Base-by-base conservation (phyloP, 306 rosid species). In the Vigna radiata region DNA sequence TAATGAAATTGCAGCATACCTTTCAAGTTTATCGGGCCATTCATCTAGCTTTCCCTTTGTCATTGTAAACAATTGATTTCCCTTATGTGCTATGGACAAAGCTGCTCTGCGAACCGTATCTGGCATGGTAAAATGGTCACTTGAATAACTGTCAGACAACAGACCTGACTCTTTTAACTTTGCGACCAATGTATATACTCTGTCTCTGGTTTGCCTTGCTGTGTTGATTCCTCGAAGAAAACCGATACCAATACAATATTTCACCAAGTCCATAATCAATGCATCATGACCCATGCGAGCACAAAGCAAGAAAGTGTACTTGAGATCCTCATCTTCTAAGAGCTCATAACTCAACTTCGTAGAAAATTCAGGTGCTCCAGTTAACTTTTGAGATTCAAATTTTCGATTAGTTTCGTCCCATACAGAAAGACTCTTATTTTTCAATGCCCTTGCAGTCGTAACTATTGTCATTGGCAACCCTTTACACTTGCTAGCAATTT, bases 231-330 rank as follows among this genome's bases (percentile, higher is more conserved):
- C 69, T 36, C 1, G 14, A 36, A 62, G 47, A 0, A 37, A 16
- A 36, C 48, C 69, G 4, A 63, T 1, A 63, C 27, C 69, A 8
- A 63, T n/a, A 27, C 27, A 63, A 3, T 63, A 63, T 63, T 25
- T 63, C 9, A 63, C 69, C 25, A 63, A 36, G 69, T 63, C 69
- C 5, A 8, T 17, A 63, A 63, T 63, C 37, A 37, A n/a, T 63
- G 69, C 48, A 36, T 63, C 48, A 1, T 17, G 48, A 37, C 14
- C 23, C 69, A 63, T 63, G 0, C 27, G 15, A n/a, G 69, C 69
- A 37, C 69, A 36, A n/a, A 63, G 4, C 37, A 63, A 63, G 48
- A 63, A 63, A n/a, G 27, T 63, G 4, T n/a, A 0, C 16, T n/a
- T 63, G 29, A 63, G 69, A 7, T 63, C 69, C 25, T 36, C 48